Conservation (phyloP, 1,139 yeast species). For the Blastobotrys apis region DNA sequence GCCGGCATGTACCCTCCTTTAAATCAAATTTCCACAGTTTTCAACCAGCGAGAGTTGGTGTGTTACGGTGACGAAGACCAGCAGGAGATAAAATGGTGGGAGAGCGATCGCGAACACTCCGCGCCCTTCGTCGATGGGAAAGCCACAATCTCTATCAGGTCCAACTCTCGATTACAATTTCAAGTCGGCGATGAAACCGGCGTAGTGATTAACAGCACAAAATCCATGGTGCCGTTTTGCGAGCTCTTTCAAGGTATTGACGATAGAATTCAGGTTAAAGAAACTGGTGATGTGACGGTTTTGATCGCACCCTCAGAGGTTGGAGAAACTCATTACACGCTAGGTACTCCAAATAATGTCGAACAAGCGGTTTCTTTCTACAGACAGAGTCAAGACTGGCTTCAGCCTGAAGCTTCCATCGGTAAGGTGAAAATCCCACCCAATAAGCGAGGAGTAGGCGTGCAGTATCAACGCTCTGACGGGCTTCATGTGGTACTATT, state of each 20-base stretch:
- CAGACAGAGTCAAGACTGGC: constrained; percentile 8
- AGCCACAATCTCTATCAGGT: neutral
- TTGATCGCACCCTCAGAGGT: neutral
- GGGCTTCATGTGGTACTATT: constrained; percentile 26
- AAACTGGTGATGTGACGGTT: neutral
- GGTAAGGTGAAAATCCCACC: constrained; percentile 1
- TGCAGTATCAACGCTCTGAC: constrained; percentile 23
- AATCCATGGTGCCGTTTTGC: neutral
- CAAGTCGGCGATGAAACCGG: neutral
- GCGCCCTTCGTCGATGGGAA: neutral
- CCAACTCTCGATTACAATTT: constrained; percentile 1
- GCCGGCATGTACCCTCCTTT: constrained; percentile 5
- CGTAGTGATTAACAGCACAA: constrained; percentile 1
- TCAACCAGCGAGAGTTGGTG: neutral
- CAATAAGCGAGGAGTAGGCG: constrained; percentile 18
- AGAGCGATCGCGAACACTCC: too few relatives aligned
- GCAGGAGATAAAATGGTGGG: neutral
- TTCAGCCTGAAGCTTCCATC: constrained; percentile 5
- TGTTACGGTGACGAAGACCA: neutral
- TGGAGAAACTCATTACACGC: constrained; percentile 1
- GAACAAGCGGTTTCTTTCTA: constrained; percentile 3
- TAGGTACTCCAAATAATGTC: constrained; percentile 2
- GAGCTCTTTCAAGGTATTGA: constrained; percentile 1
- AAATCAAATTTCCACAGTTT: constrained; percentile 1
- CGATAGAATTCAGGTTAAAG: neutral